Conservation (phyloP, 352 stramenopile species). For the Globisporangium megalacanthum region DNA sequence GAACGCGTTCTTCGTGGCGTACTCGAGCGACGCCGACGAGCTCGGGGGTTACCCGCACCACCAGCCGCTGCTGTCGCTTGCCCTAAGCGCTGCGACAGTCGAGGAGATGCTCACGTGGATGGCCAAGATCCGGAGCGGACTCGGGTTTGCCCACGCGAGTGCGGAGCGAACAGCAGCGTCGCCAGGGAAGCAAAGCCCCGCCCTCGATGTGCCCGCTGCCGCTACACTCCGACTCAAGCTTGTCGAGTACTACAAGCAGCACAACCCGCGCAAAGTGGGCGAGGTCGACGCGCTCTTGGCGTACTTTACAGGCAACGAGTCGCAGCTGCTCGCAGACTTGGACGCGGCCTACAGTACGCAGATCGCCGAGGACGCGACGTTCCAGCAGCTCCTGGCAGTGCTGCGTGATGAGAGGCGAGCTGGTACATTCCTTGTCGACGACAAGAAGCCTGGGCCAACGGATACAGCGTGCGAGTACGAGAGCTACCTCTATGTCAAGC, state of each 20-base stretch:
- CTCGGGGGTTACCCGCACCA: not conserved
- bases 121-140: slow-evolving; percentile 37
- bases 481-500: slow-evolving; percentile 36
- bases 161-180: not conserved
- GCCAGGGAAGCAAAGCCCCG: not conserved
- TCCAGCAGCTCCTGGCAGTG: slow-evolving; percentile 19
- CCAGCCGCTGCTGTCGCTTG: slow-evolving; percentile 9
- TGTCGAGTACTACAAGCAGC: slow-evolving; percentile 86
- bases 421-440: not conserved
- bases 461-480: slow-evolving; percentile 13
- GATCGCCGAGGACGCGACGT: slow-evolving; percentile 27
- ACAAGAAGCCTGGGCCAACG: no score
- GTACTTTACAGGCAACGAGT: slow-evolving; percentile 56
- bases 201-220: not conserved
- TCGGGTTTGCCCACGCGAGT: slow-evolving; percentile 24
- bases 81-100: slow-evolving; percentile 28
- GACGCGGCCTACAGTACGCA: slow-evolving; percentile 56
- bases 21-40: slow-evolving; percentile 2
- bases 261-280: slow-evolving; percentile 85
- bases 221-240: slow-evolving; percentile 38
- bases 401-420: not conserved
- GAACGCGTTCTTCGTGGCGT: slow-evolving; percentile 15
- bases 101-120: slow-evolving; percentile 56
- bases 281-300: slow-evolving; percentile 72
- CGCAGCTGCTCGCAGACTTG: slow-evolving; percentile 47